Evolutionary conservation across 208 protist genomes (phyloP), one percentile per base, ranked within the genome.

Genomic region (Trypanosoma boissoni): DNA sequence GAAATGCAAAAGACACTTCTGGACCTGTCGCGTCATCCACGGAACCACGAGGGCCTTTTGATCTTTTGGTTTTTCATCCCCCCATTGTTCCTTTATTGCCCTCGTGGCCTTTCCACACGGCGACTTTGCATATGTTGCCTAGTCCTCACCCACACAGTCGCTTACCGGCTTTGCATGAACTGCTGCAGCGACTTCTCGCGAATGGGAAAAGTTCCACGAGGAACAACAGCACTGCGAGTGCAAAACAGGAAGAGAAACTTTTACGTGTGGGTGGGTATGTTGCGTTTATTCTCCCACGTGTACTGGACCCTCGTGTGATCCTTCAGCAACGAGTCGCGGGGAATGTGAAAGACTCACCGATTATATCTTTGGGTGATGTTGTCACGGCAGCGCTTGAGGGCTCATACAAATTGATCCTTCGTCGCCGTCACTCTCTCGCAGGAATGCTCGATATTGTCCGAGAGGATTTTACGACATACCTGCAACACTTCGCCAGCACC

Each of bases 271-370:
- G 62, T 18, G 75, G 75, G 9, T 81, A 81, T 36, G 58, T 76
- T 2, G 67, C 83, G 34, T 64, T 88, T 29, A 81, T 92, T 31
- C 71, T 92, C 49, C 81, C 85, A n/a, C 60, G 69, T 36, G 68
- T 63, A 2, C 78, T 76, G 61, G 76, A 82, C 34, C 23, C 54
- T 7, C 44, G 18, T 12, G 41, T 36, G 20, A 34, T 72, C 4
- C 28, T 80, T 10, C 39, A 72, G 24, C 14, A 39, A 39, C 8
- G 34, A 6, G 34, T 39, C 12, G 34, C 6, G 34, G 34, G 8
- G 12, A 39, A n/a, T n/a, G n/a, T n/a, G n/a, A n/a, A n/a, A n/a
- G n/a, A 12, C 37, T 36, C 18, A 62, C 51, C 41, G 61, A 43
- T 57, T 14, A 57, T 55, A 36, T 44, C 55, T 41, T 57, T 72